phyloP scores from a whole-genome alignment of 306 rosid genomes.

The Medicago lupulina region DNA sequence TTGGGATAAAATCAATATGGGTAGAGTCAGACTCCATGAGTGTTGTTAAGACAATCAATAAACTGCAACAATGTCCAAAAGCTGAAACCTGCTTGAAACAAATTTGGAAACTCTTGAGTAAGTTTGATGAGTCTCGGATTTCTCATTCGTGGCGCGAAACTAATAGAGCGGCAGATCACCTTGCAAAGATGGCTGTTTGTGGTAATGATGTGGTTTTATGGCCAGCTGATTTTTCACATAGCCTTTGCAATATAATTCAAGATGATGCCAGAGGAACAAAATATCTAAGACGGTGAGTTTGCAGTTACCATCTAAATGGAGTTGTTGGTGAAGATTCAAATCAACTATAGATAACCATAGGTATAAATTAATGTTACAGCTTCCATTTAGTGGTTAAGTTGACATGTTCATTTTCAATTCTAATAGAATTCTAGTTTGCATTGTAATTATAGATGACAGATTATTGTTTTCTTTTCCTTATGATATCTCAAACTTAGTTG shows the following conservation, averaged over 20 bases:
- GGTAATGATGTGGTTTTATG: slow-evolving; percentile 58
- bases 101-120: slow-evolving; percentile 51
- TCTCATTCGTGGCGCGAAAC: slow-evolving; percentile 79
- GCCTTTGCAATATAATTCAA: slow-evolving; percentile 53
- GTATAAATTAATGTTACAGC: background rate
- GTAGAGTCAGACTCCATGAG: slow-evolving; percentile 60
- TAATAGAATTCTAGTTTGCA: background rate
- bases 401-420: background rate
- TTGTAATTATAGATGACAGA: background rate
- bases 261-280: slow-evolving; percentile 64
- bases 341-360: background rate
- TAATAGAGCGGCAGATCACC: slow-evolving; percentile 74
- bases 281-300: slow-evolving; percentile 46
- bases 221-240: slow-evolving; percentile 59
- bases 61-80: slow-evolving; percentile 41
- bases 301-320: background rate
- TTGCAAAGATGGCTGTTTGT: slow-evolving; percentile 56
- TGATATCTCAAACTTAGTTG: too few relatives aligned
- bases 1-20: slow-evolving; percentile 57
- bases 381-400: background rate
- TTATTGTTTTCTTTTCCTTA: too few relatives aligned
- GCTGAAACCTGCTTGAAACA: slow-evolving; percentile 48
- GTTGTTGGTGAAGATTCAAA: background rate
- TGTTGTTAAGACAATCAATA: slow-evolving; percentile 57
- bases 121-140: slow-evolving; percentile 50